Conservation (phyloP, 1,284 basidiomycete species). For the Apiotrichum veenhuisii region DNA sequence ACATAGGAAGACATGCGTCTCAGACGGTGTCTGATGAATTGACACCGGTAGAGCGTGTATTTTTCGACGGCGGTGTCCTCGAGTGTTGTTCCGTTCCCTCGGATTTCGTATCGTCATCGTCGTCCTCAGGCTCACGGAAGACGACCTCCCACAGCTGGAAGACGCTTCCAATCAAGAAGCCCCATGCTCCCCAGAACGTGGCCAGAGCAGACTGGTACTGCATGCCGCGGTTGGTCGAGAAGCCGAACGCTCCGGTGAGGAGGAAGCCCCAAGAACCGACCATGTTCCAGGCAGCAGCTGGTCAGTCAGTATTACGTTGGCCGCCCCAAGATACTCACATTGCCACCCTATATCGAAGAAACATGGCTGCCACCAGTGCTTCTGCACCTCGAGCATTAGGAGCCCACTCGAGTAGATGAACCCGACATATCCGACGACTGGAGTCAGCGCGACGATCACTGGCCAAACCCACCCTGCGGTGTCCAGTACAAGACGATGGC, state of each 20-base stretch:
- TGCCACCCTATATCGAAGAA: conserved; percentile 56
- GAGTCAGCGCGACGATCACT: background rate
- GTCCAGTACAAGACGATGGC: conserved; percentile 54
- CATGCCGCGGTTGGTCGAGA: conserved; percentile 46
- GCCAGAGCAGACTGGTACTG: conserved; percentile 56
- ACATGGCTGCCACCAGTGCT: conserved; percentile 53
- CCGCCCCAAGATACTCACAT: conserved; percentile 38
- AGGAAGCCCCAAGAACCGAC: conserved; percentile 57
- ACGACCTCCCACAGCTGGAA: conserved; percentile 53
- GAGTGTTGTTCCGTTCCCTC: no score
- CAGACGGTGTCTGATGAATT: no score
- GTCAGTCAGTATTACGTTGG: no score
- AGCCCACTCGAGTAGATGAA: conserved; percentile 58
- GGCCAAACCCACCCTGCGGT: conserved; percentile 39
- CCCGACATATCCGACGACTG: conserved; percentile 59
- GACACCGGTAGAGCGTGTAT: no score
- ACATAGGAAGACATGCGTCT: no score
- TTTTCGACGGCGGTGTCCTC: no score
- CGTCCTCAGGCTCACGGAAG: conserved; percentile 21
- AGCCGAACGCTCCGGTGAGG: conserved; percentile 58
- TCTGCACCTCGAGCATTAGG: conserved; percentile 59
- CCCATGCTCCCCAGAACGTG: conserved; percentile 63
- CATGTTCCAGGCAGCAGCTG: conserved; percentile 2
- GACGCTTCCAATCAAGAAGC: conserved; percentile 59
- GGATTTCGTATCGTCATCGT: no score